Conservation (phyloP, 2,329 filamentous ascomycete genomes). For the Fusarium neocosmosporiellum region DNA sequence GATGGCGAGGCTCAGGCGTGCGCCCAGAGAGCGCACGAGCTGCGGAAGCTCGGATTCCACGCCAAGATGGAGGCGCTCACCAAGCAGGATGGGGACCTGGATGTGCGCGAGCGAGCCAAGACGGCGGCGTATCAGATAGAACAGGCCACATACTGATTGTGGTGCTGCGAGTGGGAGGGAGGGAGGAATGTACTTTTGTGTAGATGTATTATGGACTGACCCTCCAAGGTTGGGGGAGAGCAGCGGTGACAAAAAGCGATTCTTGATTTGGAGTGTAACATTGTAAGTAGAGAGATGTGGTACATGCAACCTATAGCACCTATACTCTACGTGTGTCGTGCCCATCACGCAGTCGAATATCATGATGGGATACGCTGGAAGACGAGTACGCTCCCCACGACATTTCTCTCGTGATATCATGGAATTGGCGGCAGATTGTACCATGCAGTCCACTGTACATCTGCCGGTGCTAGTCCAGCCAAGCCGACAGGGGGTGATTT, state of each 20-base stretch:
- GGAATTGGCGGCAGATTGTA: conserved; percentile 25
- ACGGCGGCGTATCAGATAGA: conserved; percentile 80
- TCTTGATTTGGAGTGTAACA: conserved; percentile 11
- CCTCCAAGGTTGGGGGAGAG: not conserved
- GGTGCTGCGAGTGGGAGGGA: not conserved
- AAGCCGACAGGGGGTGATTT: conserved; percentile 5
- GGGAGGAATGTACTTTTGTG: not conserved
- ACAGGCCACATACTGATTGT: conserved; percentile 46
- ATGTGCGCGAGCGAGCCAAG: conserved; percentile 87
- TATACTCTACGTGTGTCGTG: not conserved
- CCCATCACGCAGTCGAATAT: conserved; percentile 5
- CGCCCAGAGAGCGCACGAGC: conserved; percentile 72
- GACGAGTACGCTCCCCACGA: not conserved
- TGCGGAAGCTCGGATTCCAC: conserved; percentile 78
- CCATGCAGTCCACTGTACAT: conserved; percentile 2
- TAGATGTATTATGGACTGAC: not conserved
- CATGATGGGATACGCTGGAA: not conserved
- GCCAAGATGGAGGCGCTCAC: conserved; percentile 71
- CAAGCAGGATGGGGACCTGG: conserved; percentile 77
- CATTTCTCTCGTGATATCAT: conserved; percentile 26
- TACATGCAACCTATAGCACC: conserved; percentile 7
- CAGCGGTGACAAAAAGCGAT: conserved; percentile 6
- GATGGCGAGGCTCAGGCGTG: conserved; percentile 73
- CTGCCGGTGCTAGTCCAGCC: conserved; percentile 24
- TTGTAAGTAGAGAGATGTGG: not conserved